These are phyloP conservation scores for Ceratocystis alfenasii DNA, from an alignment of 2,329 filamentous ascomycete species.

Conservation along the genomic window DNA sequence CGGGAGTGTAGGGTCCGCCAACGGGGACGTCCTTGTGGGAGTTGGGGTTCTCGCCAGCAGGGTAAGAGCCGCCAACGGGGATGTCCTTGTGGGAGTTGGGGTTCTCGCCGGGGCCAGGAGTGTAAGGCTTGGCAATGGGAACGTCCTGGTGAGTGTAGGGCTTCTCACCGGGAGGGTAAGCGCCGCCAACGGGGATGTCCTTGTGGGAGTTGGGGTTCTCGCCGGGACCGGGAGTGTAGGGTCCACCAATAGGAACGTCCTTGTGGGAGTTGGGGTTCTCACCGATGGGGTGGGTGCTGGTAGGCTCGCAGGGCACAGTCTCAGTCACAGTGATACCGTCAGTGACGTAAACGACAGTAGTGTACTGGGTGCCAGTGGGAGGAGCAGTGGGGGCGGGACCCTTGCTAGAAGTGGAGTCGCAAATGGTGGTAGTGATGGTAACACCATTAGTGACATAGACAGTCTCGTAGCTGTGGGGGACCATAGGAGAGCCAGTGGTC, in stretches of 20 bases:
- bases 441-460: slow-evolving; percentile 12
- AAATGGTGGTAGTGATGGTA: slow-evolving; percentile 12
- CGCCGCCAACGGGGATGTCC: neutral
- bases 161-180: neutral
- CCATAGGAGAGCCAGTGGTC: neutral
- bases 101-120: neutral
- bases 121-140: neutral
- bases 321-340: slow-evolving; percentile 7
- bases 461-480: neutral
- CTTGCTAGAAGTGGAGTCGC: slow-evolving; percentile 9
- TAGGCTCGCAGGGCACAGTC: slow-evolving; percentile 10
- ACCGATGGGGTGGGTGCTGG: neutral
- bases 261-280: neutral
- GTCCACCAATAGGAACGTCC: neutral
- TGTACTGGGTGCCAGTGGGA: neutral
- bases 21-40: slow-evolving; percentile 6
- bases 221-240: neutral
- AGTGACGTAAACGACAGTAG: slow-evolving; percentile 6
- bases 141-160: neutral
- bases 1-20: neutral
- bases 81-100: neutral
- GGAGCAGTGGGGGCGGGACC: neutral
- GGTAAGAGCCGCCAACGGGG: neutral
- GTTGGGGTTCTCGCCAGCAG: neutral
- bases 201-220: neutral